Conservation (phyloP, 257 asterid species). For the Solanum corneliomulleri region DNA sequence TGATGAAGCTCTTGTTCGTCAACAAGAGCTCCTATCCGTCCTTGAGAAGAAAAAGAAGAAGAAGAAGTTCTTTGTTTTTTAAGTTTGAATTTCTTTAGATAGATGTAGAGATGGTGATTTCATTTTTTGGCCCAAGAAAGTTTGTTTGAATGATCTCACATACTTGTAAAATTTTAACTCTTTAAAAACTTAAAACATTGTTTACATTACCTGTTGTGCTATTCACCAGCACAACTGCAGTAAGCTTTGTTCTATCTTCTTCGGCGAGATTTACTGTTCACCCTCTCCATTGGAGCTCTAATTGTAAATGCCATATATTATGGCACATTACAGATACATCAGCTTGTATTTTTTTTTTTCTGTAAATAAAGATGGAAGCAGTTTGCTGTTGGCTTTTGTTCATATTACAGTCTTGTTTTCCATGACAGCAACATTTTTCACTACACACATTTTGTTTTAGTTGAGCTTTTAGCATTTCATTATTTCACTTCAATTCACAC, state of each 20-base stretch:
- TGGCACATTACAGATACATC: not conserved
- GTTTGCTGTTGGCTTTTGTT: not conserved
- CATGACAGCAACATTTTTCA: not conserved
- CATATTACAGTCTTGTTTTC: not conserved
- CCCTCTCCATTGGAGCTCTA: not conserved
- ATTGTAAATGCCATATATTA: not conserved
- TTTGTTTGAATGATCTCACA: slow-evolving; percentile 3
- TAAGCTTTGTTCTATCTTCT: not conserved
- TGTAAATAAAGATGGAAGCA: not conserved
- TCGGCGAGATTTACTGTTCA: not conserved
- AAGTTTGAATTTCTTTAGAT: not conserved
- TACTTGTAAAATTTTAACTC: not conserved
- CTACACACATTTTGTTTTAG: not conserved
- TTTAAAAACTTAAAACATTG: not conserved
- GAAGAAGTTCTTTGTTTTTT: slow-evolving; percentile 79
- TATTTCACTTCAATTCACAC: not conserved
- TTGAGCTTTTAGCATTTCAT: not conserved
- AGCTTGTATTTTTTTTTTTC: not conserved
- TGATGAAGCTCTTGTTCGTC: slow-evolving; percentile 56
- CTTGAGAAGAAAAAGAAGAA: slow-evolving; percentile 86
- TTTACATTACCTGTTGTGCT: not conserved
- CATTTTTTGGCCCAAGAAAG: not conserved
- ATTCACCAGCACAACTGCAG: not conserved
- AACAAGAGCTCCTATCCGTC: slow-evolving; percentile 59
- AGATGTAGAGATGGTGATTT: slow-evolving; percentile 1